Conservation (phyloP, 805 yeast species). For the Clavispora santaluciae region DNA sequence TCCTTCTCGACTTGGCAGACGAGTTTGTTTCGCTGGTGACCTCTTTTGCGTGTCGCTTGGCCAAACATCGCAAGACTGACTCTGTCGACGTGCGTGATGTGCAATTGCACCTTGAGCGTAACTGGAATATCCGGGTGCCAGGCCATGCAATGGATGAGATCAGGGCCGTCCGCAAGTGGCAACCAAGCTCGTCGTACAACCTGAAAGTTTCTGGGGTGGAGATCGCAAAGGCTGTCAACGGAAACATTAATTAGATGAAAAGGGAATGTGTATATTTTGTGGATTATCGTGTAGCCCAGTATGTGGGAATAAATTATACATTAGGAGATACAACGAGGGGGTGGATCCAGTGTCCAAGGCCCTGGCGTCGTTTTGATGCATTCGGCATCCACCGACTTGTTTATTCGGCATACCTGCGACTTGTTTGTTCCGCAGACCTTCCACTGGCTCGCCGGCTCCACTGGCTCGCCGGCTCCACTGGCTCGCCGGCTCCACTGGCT, state of each 20-base stretch:
- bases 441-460: no score
- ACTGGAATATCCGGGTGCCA: constrained; percentile 93
- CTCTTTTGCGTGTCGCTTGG: constrained; percentile 87
- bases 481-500: no score
- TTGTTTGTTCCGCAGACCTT: no score
- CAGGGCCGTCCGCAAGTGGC: constrained; percentile 68
- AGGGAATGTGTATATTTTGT: not conserved
- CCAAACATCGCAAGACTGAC: constrained; percentile 90
- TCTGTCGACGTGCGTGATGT: constrained; percentile 83
- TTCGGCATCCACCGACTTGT: no score
- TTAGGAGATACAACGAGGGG: no score
- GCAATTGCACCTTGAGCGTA: constrained; percentile 84
- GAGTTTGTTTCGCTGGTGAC: constrained; percentile 91
- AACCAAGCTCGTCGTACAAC: constrained; percentile 56
- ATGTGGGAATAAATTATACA: not conserved
- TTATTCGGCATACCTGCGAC: no score
- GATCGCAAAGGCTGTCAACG: constrained; percentile 57
- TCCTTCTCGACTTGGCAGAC: constrained; percentile 87
- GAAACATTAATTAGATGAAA: constrained; percentile 28
- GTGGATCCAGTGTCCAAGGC: no score
- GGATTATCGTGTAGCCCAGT: not conserved
- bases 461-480: no score
- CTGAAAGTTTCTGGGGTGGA: constrained; percentile 68
- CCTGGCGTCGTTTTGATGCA: no score
- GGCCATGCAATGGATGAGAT: constrained; percentile 92